phyloP scores from a whole-genome alignment of 345 rosid species.

The Pistacia integerrima region DNA sequence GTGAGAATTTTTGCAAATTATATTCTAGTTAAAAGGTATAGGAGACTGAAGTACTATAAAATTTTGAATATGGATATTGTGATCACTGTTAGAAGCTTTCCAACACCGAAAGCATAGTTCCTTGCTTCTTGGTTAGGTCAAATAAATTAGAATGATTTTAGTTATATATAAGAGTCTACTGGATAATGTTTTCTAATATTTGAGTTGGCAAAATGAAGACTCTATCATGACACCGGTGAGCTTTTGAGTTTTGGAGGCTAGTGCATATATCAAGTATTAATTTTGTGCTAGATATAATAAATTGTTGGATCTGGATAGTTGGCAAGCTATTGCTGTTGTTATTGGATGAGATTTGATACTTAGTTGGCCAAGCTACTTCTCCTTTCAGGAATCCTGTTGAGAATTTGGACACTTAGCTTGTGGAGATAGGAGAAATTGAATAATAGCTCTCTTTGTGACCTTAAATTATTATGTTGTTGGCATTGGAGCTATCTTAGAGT shows the following conservation, averaged over 20 bases:
- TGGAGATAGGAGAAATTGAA: background rate
- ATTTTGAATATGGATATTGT: background rate
- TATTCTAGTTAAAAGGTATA: background rate
- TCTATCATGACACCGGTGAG: background rate
- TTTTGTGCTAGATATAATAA: background rate
- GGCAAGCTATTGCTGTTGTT: background rate
- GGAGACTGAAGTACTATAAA: background rate
- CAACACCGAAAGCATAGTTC: no score
- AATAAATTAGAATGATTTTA: background rate
- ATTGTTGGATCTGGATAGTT: background rate
- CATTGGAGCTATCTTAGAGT: no score
- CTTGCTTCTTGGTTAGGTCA: background rate
- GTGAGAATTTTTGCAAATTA: background rate
- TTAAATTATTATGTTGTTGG: no score
- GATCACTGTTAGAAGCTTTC: background rate
- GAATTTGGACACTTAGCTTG: background rate
- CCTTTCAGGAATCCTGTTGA: background rate
- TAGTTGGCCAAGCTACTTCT: background rate
- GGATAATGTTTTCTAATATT: background rate
- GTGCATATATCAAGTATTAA: background rate
- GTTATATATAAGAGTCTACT: background rate
- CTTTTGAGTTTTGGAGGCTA: background rate
- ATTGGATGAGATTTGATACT: background rate
- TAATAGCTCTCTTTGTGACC: background rate
- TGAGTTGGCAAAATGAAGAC: background rate